Evolutionary conservation across 495 filamentous ascomycete species (phyloP).

Genomic region (Penicillium argentinense): DNA sequence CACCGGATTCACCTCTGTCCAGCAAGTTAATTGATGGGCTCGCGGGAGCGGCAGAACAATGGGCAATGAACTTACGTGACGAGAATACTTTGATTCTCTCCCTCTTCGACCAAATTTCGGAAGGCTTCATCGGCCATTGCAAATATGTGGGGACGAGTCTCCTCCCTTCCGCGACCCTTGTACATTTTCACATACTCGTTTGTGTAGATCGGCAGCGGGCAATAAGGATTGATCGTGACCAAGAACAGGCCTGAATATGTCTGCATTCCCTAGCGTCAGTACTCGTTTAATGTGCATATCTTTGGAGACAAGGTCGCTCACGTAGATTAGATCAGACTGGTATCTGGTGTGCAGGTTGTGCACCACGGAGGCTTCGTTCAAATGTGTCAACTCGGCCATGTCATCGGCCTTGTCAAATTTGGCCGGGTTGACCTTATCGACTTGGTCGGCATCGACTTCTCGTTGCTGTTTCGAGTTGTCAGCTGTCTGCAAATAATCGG

Average conservation of each 20-base stretch:
- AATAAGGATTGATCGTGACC: slow-evolving; percentile 97
- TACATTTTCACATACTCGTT: slow-evolving; percentile 98
- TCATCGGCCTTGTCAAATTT: slow-evolving; percentile 99
- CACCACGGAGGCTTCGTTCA: slow-evolving; percentile 97
- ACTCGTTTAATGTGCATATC: not conserved
- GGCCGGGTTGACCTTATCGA: slow-evolving; percentile 98
- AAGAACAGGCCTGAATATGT: slow-evolving; percentile 98
- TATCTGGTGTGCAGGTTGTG: slow-evolving; percentile 95
- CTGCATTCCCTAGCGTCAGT: slow-evolving; percentile 29
- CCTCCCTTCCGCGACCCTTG: slow-evolving; percentile 82
- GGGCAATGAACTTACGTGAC: slow-evolving; percentile 81
- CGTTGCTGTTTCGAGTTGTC: slow-evolving; percentile 63
- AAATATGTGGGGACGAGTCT: slow-evolving; percentile 96
- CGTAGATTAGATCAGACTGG: slow-evolving; percentile 92
- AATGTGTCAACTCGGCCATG: slow-evolving; percentile 96
- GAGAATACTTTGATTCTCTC: slow-evolving; percentile 94
- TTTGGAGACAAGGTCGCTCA: slow-evolving; percentile 33
- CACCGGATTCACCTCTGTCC: slow-evolving; percentile 84
- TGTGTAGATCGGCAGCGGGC: slow-evolving; percentile 89
- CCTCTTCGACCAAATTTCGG: slow-evolving; percentile 91
- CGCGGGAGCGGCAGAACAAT: no score
- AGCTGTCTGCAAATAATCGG: slow-evolving; percentile 4
- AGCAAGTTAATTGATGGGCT: slow-evolving; percentile 3
- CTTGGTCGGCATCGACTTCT: slow-evolving; percentile 76
- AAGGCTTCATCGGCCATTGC: slow-evolving; percentile 99